These are phyloP conservation scores for Pythium diclinum DNA, from an alignment of 352 stramenopile genomes.

Conservation along the genomic window DNA sequence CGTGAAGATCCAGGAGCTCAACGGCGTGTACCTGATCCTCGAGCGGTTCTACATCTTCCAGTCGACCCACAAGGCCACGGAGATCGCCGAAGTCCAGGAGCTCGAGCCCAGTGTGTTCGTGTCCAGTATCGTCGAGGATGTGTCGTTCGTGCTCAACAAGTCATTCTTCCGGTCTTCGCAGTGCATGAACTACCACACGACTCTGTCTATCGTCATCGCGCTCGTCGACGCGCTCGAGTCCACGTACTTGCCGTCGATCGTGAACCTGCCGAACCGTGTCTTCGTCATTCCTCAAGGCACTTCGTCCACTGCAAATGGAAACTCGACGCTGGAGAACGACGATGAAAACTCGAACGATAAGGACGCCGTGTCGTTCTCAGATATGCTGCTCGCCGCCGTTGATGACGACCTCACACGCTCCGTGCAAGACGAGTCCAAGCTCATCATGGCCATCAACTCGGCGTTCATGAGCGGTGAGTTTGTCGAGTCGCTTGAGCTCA, in stretches of 20 bases:
- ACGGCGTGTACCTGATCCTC: conserved; percentile 76
- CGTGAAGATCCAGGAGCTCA: conserved; percentile 68
- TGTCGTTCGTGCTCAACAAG: conserved; percentile 85
- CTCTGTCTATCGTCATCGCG: conserved; percentile 76
- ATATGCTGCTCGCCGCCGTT: conserved; percentile 73
- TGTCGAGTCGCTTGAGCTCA: conserved; percentile 50
- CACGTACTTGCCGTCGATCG: conserved; percentile 72
- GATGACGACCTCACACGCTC: conserved; percentile 68
- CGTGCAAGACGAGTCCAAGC: conserved; percentile 65
- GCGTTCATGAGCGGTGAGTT: conserved; percentile 79
- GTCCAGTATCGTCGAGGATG: conserved; percentile 80
- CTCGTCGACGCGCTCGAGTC: conserved; percentile 82
- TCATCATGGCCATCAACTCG: conserved; percentile 89
- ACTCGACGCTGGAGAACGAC: conserved; percentile 7
- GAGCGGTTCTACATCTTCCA: conserved; percentile 87
- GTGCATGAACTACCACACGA: conserved; percentile 80
- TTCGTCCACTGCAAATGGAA: conserved; percentile 7
- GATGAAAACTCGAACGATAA: conserved; percentile 19
- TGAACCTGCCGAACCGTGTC: conserved; percentile 55
- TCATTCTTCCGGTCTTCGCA: conserved; percentile 72
- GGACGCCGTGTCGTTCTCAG: conserved; percentile 67
- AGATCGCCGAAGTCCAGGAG: conserved; percentile 75
- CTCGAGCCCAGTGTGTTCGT: conserved; percentile 66
- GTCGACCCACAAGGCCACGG: conserved; percentile 79
- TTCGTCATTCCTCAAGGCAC: conserved; percentile 49